Evolutionary conservation across 176 grass and related monocot genomes (phyloP).

Genomic region (Dendrocalamus sinicus): DNA sequence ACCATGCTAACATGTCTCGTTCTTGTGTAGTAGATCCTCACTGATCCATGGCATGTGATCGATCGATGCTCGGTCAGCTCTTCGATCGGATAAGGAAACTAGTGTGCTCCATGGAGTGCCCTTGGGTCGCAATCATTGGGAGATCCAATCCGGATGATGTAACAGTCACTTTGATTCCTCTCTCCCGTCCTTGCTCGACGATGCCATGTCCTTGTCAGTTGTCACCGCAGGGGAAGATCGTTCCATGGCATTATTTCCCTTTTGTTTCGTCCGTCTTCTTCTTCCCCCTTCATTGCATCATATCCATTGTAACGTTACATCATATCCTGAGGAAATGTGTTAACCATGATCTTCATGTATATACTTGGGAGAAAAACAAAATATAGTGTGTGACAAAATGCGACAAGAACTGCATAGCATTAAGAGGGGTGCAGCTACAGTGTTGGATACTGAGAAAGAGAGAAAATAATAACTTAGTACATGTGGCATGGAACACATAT

Average conservation of each 20-base stretch:
- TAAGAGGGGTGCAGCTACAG: neutral
- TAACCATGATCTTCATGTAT: neutral
- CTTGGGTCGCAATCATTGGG: conserved; percentile 35
- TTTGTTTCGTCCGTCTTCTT: conserved; percentile 22
- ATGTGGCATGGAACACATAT: neutral
- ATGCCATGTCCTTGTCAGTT: conserved; percentile 36
- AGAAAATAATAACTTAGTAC: neutral
- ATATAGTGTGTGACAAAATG: neutral
- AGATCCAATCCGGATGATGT: conserved; percentile 29
- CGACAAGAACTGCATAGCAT: no score
- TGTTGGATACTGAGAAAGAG: neutral
- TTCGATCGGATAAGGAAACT: conserved; percentile 37
- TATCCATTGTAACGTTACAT: neutral
- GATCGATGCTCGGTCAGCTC: neutral
- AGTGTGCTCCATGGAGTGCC: neutral
- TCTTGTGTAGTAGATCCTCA: neutral
- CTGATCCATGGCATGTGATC: conserved; percentile 16
- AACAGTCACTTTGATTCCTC: conserved; percentile 24
- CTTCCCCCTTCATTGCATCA: conserved; percentile 21
- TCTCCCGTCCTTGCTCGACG: conserved; percentile 16
- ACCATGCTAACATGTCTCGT: no score
- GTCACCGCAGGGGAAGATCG: conserved; percentile 32
- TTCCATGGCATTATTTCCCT: conserved; percentile 29
- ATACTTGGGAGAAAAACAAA: neutral
- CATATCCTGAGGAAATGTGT: neutral